Evolutionary conservation across 306 rosid species (phyloP), one percentile per base, ranked within the genome.

Genomic region (Acmispon strigosus): DNA sequence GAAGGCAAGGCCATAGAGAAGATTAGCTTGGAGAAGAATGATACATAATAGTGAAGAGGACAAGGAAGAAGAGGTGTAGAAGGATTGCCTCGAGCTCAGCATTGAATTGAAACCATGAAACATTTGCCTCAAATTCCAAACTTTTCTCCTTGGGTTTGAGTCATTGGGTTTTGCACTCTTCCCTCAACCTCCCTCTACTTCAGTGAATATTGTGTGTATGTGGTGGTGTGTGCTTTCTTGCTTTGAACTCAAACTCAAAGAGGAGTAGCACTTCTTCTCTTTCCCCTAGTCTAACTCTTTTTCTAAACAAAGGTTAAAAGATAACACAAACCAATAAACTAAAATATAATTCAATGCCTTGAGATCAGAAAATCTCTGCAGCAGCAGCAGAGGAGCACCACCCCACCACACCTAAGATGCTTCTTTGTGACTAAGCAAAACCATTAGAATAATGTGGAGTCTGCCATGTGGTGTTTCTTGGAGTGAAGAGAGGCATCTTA

Each of bases 101-200:
- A 83, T 83, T 83, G 86, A 75, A 83, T 83, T 83, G 86, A 75
- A 82, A 75, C 83, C 66, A 70, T 83, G 86, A 76, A 83, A 83
- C 86, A 79, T 79, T 83, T 76, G 84, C 84, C 80, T 83, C 87
- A 83, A 83, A 76, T 83, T 83, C 84, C 80, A 76, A 83, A 83
- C 59, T 41, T 80, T 83, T 79, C 82, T 76, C 39, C 82, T 79
- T 67, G 70, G 77, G 77, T 83, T 76, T 56, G 82, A 34, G 80
- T 76, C 84, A 76, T 73, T 73, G 84, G 86, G 74, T 83, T 83
- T 67, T 75, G 86, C 79, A 72, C 34, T 36, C 64, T 79, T 63
- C 73, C 22, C 61, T 54, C 55, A 70, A 45, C 63, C 70, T 42
- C 41, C 13, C 76, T 69, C 84, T 75, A 75, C 52, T 65, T 76